These are phyloP conservation scores for Aureobasidium sp. DNA, from an alignment of 2,329 filamentous ascomycete species.

Conservation along the genomic window DNA sequence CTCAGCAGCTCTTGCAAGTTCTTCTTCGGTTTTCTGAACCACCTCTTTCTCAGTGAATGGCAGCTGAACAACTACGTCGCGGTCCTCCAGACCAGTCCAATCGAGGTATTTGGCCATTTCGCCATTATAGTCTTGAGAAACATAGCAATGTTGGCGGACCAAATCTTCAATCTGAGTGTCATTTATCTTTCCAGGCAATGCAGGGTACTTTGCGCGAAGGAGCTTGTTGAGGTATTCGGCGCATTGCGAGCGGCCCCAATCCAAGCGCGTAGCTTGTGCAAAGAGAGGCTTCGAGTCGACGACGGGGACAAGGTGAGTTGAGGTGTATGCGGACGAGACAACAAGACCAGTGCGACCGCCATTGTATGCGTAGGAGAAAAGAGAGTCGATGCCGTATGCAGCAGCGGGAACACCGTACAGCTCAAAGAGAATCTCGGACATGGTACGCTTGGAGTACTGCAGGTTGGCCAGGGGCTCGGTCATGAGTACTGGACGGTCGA, in stretches of 20 bases:
- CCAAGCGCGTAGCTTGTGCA: constrained; percentile 76
- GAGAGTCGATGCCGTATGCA: constrained; percentile 88
- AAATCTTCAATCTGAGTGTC: constrained; percentile 80
- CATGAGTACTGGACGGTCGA: constrained; percentile 86
- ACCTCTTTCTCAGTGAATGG: constrained; percentile 88
- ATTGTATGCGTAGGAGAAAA: constrained; percentile 94
- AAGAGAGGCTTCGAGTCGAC: constrained; percentile 78
- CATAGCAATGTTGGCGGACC: constrained; percentile 80
- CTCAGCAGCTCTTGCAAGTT: constrained; percentile 82
- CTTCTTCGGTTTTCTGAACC: constrained; percentile 87
- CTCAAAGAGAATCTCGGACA: constrained; percentile 97
- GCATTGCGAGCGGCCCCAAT: constrained; percentile 88
- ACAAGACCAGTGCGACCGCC: constrained; percentile 79
- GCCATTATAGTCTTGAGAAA: constrained; percentile 73
- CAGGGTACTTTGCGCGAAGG: constrained; percentile 82
- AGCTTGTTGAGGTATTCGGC: constrained; percentile 89
- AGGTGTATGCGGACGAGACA: constrained; percentile 84
- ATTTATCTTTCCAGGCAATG: constrained; percentile 78
- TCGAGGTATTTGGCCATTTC: constrained; percentile 74
- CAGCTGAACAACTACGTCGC: constrained; percentile 83
- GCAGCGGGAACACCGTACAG: constrained; percentile 86
- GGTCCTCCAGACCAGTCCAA: constrained; percentile 84
- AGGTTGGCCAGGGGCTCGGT: constrained; percentile 92
- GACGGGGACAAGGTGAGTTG: constrained; percentile 92
- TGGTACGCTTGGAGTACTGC: constrained; percentile 67